Percentiles rank a stretch among this genome's conserved stretches.
Evolutionary conservation across 148 eudicot genomes (phyloP).

Genomic region (Silene uniflora): DNA sequence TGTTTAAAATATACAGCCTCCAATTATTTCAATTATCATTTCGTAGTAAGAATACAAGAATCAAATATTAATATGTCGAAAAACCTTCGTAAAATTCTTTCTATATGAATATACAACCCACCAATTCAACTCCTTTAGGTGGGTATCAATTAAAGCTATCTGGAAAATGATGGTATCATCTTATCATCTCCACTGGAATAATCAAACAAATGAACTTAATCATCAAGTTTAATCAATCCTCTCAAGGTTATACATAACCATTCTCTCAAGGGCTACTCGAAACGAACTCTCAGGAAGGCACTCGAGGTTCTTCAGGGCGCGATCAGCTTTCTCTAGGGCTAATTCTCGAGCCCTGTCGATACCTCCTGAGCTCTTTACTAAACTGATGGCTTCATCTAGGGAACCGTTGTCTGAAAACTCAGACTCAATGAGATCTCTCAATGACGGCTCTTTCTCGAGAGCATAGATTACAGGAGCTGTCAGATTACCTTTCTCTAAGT

Average conservation of each 20-base stretch:
- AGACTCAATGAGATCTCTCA: slow-evolving; percentile 75
- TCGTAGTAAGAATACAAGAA: slow-evolving; percentile 12
- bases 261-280: slow-evolving; percentile 56
- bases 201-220: not conserved
- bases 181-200: not conserved
- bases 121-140: slow-evolving; percentile 2
- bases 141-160: not conserved
- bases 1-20: not conserved
- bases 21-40: slow-evolving; percentile 3
- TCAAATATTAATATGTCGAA: not conserved
- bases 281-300: slow-evolving; percentile 63
- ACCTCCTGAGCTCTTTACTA: slow-evolving; percentile 71
- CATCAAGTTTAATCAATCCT: slow-evolving; percentile 45
- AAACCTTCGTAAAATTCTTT: slow-evolving; percentile 6
- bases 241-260: slow-evolving; percentile 81
- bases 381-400: slow-evolving; percentile 59
- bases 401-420: slow-evolving; percentile 80
- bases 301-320: slow-evolving; percentile 53
- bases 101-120: slow-evolving; percentile 26
- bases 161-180: not conserved
- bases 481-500: slow-evolving; percentile 79
- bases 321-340: slow-evolving; percentile 67
- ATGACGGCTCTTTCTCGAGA: slow-evolving; percentile 50
- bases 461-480: slow-evolving; percentile 91
- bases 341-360: slow-evolving; percentile 65